Conservation (phyloP, 768 basidiomycete species). For the Mycena amicta region DNA sequence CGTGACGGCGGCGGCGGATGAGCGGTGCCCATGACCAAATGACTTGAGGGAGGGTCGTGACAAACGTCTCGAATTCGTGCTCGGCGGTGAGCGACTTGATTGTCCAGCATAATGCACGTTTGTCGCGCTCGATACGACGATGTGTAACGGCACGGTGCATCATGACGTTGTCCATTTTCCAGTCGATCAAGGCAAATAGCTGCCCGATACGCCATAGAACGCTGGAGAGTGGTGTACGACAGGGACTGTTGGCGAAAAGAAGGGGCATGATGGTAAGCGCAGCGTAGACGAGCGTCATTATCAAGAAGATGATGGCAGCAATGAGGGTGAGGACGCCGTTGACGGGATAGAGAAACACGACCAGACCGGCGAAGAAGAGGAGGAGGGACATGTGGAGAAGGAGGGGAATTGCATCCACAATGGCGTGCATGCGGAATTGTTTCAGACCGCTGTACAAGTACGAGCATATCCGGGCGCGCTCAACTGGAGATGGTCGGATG, state of each 20-base stretch:
- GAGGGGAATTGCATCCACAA: conserved; percentile 8
- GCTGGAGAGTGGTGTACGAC: conserved; percentile 6
- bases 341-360: conserved; percentile 4
- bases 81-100: conserved; percentile 11
- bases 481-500: conserved; percentile 4
- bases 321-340: not conserved
- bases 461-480: conserved; percentile 9
- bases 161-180: conserved; percentile 7
- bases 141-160: not conserved
- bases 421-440: conserved; percentile 5
- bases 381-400: conserved; percentile 9
- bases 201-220: conserved; percentile 9
- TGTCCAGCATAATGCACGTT: conserved; percentile 12
- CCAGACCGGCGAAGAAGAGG: no score
- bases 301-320: not conserved
- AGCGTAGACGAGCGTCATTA: conserved; percentile 4
- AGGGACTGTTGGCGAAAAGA: conserved; percentile 2
- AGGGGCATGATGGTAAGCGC: conserved; percentile 8
- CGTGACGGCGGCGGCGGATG: conserved; percentile 3
- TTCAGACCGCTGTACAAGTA: conserved; percentile 11
- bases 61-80: conserved; percentile 8
- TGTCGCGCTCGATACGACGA: conserved; percentile 4
- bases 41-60: conserved; percentile 5
- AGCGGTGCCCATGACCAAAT: no score
- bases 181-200: no score